Conservation (phyloP, 805 yeast species). For the Kuraishia cidri region DNA sequence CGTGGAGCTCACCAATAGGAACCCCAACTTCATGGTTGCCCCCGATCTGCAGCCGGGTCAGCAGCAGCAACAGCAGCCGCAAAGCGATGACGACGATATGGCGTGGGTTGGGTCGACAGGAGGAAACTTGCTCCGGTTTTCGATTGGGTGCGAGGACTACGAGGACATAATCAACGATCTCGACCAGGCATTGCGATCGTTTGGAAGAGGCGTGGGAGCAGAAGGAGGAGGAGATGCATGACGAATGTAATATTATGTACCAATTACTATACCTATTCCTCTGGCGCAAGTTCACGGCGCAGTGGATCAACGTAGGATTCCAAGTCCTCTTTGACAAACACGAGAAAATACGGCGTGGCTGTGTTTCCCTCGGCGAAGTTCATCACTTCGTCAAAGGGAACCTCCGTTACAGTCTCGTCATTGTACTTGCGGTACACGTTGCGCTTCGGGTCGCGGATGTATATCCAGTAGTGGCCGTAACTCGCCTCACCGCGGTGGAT, state of each 20-base stretch:
- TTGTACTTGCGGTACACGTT: constrained; percentile 81
- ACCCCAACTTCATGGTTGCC: constrained; percentile 17
- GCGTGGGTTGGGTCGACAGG: constrained; percentile 8
- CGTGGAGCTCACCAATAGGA: constrained; percentile 31
- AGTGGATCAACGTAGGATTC: constrained; percentile 57
- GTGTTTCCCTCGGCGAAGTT: constrained; percentile 61
- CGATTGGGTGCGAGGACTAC: constrained; percentile 45
- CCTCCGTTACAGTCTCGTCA: constrained; percentile 91
- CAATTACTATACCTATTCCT: background rate
- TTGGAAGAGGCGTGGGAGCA: background rate
- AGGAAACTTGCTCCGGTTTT: constrained; percentile 30
- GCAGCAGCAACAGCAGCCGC: too few relatives aligned
- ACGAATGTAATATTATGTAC: background rate
- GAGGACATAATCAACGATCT: constrained; percentile 42
- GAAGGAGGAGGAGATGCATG: background rate
- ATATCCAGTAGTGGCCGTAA: constrained; percentile 96
- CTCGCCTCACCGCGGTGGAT: constrained; percentile 95
- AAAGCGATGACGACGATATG: constrained; percentile 2
- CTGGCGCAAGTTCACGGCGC: constrained; percentile 26
- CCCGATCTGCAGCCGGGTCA: background rate
- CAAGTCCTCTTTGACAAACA: constrained; percentile 62
- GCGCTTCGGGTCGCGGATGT: constrained; percentile 67
- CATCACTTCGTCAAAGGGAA: constrained; percentile 53
- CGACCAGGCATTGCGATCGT: constrained; percentile 23
- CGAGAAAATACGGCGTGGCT: constrained; percentile 92